Evolutionary conservation across 192 early-diverging fungal genomes (phyloP).

Genomic region (Haplosporangium gracile): DNA sequence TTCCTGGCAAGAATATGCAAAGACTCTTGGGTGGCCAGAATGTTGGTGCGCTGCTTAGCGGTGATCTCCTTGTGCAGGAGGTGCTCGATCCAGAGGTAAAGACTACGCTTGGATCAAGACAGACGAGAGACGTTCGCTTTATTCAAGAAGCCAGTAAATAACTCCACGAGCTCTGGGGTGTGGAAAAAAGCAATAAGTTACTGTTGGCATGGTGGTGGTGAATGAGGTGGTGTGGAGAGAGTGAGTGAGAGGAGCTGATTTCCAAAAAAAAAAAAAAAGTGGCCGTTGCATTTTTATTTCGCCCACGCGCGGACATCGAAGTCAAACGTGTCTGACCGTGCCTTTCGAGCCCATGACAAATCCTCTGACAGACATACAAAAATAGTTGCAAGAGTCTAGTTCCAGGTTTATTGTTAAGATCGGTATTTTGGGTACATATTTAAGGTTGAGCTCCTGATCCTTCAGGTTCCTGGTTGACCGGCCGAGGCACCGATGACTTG

Average conservation of each 20-base stretch:
- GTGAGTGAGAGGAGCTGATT: no score
- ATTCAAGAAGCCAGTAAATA: background rate
- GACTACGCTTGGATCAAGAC: background rate
- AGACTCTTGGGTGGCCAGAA: background rate
- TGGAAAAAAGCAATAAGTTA: background rate
- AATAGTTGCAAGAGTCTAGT: background rate
- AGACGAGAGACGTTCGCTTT: background rate
- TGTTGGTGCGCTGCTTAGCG: no score
- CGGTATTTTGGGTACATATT: background rate
- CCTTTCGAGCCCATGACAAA: background rate
- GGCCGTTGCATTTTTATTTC: no score
- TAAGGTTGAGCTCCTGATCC: background rate
- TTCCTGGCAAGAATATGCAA: background rate
- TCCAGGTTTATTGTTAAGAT: background rate
- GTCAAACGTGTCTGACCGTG: no score
- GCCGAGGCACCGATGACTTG: conserved; percentile 11
- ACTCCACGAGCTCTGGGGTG: background rate
- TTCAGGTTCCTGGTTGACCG: conserved; percentile 12
- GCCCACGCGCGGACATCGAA: no score
- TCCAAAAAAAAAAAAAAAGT: no score
- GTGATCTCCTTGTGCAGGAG: background rate
- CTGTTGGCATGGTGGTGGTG: no score
- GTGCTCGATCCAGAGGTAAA: background rate
- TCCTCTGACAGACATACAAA: background rate
- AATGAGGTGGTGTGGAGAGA: no score